These are phyloP conservation scores for Thamnidium elegans DNA, from an alignment of 192 early-diverging fungal species.

Conservation along the genomic window DNA sequence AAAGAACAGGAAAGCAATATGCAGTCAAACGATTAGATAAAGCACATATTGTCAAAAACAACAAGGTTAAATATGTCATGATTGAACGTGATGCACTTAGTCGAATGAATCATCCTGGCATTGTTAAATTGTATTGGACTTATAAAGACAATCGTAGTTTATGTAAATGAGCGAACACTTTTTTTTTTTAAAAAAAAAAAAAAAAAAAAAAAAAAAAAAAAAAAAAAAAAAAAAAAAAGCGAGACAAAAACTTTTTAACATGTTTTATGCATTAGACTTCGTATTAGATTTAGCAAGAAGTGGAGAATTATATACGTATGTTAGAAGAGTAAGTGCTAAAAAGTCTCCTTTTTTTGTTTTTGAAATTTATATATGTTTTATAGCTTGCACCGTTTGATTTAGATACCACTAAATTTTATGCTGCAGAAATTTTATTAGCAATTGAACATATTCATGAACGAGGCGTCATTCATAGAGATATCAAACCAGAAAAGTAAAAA, in stretches of 20 bases:
- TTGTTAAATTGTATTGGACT: constrained; percentile 92
- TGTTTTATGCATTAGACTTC: constrained; percentile 58
- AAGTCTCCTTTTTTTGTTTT: constrained; percentile 8
- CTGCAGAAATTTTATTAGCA: constrained; percentile 79
- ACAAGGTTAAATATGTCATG: constrained; percentile 95
- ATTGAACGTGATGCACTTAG: constrained; percentile 92
- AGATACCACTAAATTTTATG: constrained; percentile 79
- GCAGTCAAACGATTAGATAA: constrained; percentile 93
- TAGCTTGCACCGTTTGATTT: constrained; percentile 73
- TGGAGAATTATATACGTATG: constrained; percentile 87
- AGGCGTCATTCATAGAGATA: constrained; percentile 85
- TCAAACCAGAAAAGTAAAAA: constrained; percentile 92
- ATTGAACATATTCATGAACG: constrained; percentile 88
- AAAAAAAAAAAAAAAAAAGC: background rate
- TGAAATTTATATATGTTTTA: constrained; percentile 5
- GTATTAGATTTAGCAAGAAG: constrained; percentile 86
- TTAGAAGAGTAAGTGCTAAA: constrained; percentile 59
- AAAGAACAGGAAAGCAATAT: constrained; percentile 61
- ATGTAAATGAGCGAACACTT: constrained; percentile 42
- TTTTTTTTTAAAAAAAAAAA: background rate
- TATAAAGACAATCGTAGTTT: constrained; percentile 90
- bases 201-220: background rate
- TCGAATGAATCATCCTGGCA: constrained; percentile 80
- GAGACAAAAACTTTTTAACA: background rate
- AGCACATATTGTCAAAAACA: constrained; percentile 87